Evolutionary conservation across 805 yeast species (phyloP).

Genomic region (Wickerhamomyces ciferrii): DNA sequence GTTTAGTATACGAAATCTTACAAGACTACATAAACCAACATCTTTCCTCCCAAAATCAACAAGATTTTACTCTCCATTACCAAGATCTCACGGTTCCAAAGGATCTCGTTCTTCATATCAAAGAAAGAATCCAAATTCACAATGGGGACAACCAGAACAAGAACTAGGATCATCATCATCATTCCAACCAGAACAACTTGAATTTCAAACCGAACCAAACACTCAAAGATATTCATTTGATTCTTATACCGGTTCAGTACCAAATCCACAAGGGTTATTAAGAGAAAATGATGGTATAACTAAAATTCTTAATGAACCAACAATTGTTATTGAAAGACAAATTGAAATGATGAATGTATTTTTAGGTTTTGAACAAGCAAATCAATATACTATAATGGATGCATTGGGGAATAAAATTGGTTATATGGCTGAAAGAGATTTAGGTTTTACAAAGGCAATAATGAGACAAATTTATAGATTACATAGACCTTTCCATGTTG

Average conservation of each 20-base stretch:
- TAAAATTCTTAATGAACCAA: slow-evolving; percentile 68
- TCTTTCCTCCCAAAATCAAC: not conserved
- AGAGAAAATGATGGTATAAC: slow-evolving; percentile 55
- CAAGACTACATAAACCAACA: not conserved
- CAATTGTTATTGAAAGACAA: slow-evolving; percentile 81
- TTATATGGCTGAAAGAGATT: slow-evolving; percentile 75
- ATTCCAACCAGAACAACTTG: not conserved
- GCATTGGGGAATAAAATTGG: slow-evolving; percentile 73
- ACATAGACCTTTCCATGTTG: slow-evolving; percentile 82
- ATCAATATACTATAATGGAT: slow-evolving; percentile 69
- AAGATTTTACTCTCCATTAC: slow-evolving; percentile 15
- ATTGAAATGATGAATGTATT: slow-evolving; percentile 84
- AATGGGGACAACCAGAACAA: not conserved
- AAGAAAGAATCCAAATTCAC: not conserved
- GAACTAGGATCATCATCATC: not conserved
- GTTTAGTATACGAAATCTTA: not conserved
- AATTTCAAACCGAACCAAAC: not conserved
- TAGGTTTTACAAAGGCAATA: slow-evolving; percentile 47
- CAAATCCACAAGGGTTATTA: slow-evolving; percentile 45
- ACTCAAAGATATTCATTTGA: slow-evolving; percentile 1
- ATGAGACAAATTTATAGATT: slow-evolving; percentile 78
- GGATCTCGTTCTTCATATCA: not conserved
- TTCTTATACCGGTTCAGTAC: slow-evolving; percentile 9
- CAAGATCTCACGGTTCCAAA: slow-evolving; percentile 3
- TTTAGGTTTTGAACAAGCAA: slow-evolving; percentile 89